phyloP scores from a whole-genome alignment of 208 protist species.

The Trypanosoma melophagium region DNA sequence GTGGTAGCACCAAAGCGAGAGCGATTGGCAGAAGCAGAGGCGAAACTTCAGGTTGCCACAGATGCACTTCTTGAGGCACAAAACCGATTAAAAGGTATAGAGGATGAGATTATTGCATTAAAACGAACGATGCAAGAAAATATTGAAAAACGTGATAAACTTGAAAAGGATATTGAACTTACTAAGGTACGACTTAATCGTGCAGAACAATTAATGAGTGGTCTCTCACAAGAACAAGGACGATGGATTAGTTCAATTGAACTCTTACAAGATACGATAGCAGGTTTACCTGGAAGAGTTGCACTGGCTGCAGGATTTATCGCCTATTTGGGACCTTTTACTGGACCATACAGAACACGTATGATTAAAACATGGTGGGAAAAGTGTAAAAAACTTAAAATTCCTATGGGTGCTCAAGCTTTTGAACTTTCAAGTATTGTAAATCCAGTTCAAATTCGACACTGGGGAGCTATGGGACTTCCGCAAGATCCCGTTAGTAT shows the following conservation, averaged over 20 bases:
- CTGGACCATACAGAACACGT: slow-evolving; percentile 75
- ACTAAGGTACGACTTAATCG: slow-evolving; percentile 87
- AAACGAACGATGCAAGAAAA: slow-evolving; percentile 86
- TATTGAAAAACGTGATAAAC: slow-evolving; percentile 83
- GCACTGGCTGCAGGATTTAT: slow-evolving; percentile 88
- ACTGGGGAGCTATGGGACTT: slow-evolving; percentile 94
- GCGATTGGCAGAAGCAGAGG: slow-evolving; percentile 79
- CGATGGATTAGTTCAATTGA: slow-evolving; percentile 77
- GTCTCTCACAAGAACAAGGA: slow-evolving; percentile 81
- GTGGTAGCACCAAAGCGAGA: slow-evolving; percentile 87
- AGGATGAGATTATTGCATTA: slow-evolving; percentile 80
- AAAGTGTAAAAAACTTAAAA: slow-evolving; percentile 51
- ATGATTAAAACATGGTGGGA: slow-evolving; percentile 74
- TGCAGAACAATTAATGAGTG: slow-evolving; percentile 89
- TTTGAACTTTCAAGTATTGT: slow-evolving; percentile 90
- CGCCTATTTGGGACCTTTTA: slow-evolving; percentile 93
- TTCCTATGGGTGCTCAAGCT: slow-evolving; percentile 63
- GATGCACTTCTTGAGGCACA: slow-evolving; percentile 69
- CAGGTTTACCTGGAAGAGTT: slow-evolving; percentile 69
- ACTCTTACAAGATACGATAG: slow-evolving; percentile 58
- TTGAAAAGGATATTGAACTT: slow-evolving; percentile 93
- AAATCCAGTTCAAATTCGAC: slow-evolving; percentile 90
- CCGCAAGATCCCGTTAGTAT: slow-evolving; percentile 93
- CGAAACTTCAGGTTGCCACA: slow-evolving; percentile 79
- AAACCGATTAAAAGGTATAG: slow-evolving; percentile 69